Evolutionary conservation across 2,329 filamentous ascomycete genomes (phyloP).

Genomic region (Capronia americana): DNA sequence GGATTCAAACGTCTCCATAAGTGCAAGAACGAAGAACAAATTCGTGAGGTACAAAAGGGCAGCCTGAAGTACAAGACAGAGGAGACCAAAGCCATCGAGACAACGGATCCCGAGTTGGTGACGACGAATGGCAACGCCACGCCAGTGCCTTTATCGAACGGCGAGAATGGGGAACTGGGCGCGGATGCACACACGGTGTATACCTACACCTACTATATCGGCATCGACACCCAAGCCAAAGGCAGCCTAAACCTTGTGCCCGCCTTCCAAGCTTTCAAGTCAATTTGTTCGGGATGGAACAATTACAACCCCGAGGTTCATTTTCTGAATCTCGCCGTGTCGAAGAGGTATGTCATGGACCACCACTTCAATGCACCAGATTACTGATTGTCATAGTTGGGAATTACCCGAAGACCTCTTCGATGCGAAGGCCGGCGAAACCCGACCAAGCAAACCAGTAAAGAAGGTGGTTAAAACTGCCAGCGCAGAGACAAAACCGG

Average conservation of each 20-base stretch:
- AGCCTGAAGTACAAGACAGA: constrained; percentile 66
- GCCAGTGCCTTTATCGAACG: constrained; percentile 48
- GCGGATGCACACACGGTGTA: constrained; percentile 66
- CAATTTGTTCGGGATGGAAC: constrained; percentile 76
- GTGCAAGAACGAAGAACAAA: constrained; percentile 67
- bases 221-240: constrained; percentile 56
- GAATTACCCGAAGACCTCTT: constrained; percentile 92
- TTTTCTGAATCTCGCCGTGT: constrained; percentile 80
- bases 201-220: constrained; percentile 94
- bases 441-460: constrained; percentile 65
- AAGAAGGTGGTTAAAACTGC: constrained; percentile 52
- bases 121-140: constrained; percentile 54
- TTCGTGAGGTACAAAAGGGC: constrained; percentile 67
- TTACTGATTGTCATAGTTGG: constrained; percentile 62
- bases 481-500: constrained; percentile 27
- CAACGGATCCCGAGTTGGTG: constrained; percentile 56
- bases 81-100: constrained; percentile 58
- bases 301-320: constrained; percentile 78
- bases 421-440: constrained; percentile 69
- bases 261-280: constrained; percentile 85
- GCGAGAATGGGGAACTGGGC: constrained; percentile 48
- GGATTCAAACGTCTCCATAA: constrained; percentile 83
- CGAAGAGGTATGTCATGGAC: constrained; percentile 73
- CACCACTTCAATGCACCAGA: background rate
- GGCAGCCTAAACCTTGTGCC: constrained; percentile 65